phyloP scores from a whole-genome alignment of 2,329 filamentous ascomycete genomes.

The Epichloe gansuensis region DNA sequence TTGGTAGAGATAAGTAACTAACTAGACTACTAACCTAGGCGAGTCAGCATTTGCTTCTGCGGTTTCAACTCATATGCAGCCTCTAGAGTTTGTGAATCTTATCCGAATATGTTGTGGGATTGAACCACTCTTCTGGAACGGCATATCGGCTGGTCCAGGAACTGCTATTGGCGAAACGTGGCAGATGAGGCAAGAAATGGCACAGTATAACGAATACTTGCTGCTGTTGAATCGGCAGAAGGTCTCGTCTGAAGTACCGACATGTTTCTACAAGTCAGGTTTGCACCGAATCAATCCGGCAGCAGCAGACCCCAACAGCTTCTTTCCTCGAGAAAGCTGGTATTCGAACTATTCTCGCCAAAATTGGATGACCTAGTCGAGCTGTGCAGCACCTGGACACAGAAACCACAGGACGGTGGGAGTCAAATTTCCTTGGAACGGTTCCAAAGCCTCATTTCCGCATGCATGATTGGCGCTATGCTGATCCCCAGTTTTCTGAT shows the following conservation, averaged over 20 bases:
- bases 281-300: conserved; percentile 8
- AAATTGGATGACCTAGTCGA: conserved; percentile 38
- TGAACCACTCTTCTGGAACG: conserved; percentile 18
- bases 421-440: conserved; percentile 39
- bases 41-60: conserved; percentile 57
- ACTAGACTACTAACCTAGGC: conserved; percentile 27
- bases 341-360: conserved; percentile 41
- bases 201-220: conserved; percentile 39
- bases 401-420: conserved; percentile 31
- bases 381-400: conserved; percentile 35
- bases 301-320: conserved; percentile 19
- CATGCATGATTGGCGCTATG: conserved; percentile 32
- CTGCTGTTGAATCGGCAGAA: conserved; percentile 33
- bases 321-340: conserved; percentile 34
- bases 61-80: conserved; percentile 50
- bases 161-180: conserved; percentile 37
- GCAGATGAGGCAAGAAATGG: conserved; percentile 30
- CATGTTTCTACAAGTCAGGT: conserved; percentile 3
- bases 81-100: conserved; percentile 54
- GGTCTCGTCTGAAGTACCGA: neutral
- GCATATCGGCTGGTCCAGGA: conserved; percentile 28
- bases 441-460: conserved; percentile 39
- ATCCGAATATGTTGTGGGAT: conserved; percentile 57
- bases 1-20: neutral
- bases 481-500: conserved; percentile 33